These are phyloP conservation scores for Ganoderma sp. DNA, from an alignment of 1,284 basidiomycete species.

Conservation along the genomic window DNA sequence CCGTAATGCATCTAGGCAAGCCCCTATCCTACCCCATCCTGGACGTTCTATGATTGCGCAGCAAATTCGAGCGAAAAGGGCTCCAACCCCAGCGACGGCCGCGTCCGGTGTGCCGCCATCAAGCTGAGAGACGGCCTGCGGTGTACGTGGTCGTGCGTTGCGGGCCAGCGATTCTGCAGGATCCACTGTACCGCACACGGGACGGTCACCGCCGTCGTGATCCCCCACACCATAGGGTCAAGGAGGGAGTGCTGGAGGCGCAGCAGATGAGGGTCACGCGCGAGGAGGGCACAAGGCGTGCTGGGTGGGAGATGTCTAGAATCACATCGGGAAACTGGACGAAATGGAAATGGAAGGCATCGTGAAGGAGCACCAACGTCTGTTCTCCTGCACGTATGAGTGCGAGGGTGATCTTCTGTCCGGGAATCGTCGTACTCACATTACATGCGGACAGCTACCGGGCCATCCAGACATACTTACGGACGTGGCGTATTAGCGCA, in stretches of 20 bases:
- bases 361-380: not conserved
- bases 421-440: not conserved
- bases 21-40: conserved; percentile 2
- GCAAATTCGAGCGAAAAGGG: not conserved
- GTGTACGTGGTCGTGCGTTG: not conserved
- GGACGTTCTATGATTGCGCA: not conserved
- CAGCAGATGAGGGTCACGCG: not conserved
- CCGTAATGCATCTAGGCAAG: too few relatives aligned
- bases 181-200: conserved; percentile 3
- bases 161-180: conserved; percentile 6
- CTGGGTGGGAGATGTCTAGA: not conserved
- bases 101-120: not conserved
- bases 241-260: not conserved
- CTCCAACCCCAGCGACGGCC: not conserved
- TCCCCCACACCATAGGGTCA: not conserved
- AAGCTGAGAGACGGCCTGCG: not conserved
- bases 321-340: not conserved
- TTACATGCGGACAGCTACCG: not conserved
- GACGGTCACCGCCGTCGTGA: not conserved
- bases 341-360: not conserved
- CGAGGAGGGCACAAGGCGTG: not conserved
- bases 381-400: not conserved
- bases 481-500: not conserved
- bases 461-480: not conserved
- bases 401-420: not conserved